phyloP scores from a whole-genome alignment of 2,329 filamentous ascomycete species.

The Ophiocordyceps sinensis region DNA sequence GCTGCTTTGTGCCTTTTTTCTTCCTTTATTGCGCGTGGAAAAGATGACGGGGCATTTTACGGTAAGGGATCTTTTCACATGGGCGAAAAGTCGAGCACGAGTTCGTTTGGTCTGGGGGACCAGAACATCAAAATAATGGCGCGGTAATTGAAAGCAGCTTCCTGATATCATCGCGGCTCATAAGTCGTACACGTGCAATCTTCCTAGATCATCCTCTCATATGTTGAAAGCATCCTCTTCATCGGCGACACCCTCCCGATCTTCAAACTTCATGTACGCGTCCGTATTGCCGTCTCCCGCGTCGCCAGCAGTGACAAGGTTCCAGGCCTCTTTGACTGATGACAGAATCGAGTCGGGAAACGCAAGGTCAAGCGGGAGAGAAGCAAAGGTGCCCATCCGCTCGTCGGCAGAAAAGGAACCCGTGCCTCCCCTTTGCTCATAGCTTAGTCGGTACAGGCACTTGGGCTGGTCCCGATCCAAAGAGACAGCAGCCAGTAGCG shows the following conservation, averaged over 20 bases:
- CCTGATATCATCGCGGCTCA: too few relatives aligned
- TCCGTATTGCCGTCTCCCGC: conserved; percentile 21
- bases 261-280: conserved; percentile 65
- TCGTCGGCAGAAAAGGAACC: conserved; percentile 18
- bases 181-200: neutral
- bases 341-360: conserved; percentile 60
- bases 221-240: conserved; percentile 39
- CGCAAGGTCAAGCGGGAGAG: conserved; percentile 48
- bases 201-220: neutral
- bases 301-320: conserved; percentile 39
- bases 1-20: too few relatives aligned
- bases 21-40: too few relatives aligned
- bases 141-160: too few relatives aligned
- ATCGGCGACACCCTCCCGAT: conserved; percentile 48
- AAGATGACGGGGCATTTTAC: too few relatives aligned
- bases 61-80: too few relatives aligned
- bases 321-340: conserved; percentile 57
- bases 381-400: conserved; percentile 40
- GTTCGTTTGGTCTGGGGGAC: too few relatives aligned
- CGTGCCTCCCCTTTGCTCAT: conserved; percentile 31
- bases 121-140: too few relatives aligned
- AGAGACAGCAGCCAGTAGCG: conserved; percentile 21
- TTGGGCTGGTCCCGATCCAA: conserved; percentile 13
- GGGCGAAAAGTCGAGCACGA: too few relatives aligned
- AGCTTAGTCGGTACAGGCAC: conserved; percentile 37